A percentile compares a stretch with the other conserved stretches of the same genome.
phyloP scores from a whole-genome alignment of 192 early-diverging fungal species.

The Mortierella antarctica region DNA sequence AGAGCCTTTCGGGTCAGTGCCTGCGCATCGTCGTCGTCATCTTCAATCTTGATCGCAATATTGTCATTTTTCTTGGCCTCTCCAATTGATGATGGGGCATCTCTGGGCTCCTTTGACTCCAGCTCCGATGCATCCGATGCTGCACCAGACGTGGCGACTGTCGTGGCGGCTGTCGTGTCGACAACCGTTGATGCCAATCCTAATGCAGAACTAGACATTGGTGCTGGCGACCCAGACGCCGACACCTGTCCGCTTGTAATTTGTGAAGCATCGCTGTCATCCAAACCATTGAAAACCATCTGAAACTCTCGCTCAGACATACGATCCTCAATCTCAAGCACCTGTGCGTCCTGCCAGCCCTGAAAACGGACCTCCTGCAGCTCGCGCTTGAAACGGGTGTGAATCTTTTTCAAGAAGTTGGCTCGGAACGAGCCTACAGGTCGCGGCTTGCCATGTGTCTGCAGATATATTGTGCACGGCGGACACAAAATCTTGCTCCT shows the following conservation, averaged over 20 bases:
- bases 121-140: background rate
- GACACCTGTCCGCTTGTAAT: conserved; percentile 1
- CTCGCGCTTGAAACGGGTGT: conserved; percentile 46
- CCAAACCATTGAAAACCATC: conserved; percentile 44
- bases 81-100: no score
- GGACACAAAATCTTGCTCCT: conserved; percentile 27
- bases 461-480: conserved; percentile 31
- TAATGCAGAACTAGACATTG: background rate
- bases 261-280: conserved; percentile 24
- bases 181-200: background rate
- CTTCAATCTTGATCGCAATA: conserved; percentile 47
- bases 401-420: conserved; percentile 49
- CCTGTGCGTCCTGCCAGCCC: conserved; percentile 52
- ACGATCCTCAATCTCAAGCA: conserved; percentile 46
- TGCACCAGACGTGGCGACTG: background rate
- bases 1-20: background rate
- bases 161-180: background rate
- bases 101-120: background rate
- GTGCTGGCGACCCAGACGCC: conserved; percentile 5
- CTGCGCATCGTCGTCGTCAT: conserved; percentile 12
- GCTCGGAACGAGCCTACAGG: conserved; percentile 40
- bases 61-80: conserved; percentile 9
- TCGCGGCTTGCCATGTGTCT: conserved; percentile 36
- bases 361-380: conserved; percentile 51
- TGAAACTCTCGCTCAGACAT: conserved; percentile 46